Evolutionary conservation across 345 rosid species (phyloP), one percentile per base, ranked within the genome.

Genomic region (Populus ilicifolia): DNA sequence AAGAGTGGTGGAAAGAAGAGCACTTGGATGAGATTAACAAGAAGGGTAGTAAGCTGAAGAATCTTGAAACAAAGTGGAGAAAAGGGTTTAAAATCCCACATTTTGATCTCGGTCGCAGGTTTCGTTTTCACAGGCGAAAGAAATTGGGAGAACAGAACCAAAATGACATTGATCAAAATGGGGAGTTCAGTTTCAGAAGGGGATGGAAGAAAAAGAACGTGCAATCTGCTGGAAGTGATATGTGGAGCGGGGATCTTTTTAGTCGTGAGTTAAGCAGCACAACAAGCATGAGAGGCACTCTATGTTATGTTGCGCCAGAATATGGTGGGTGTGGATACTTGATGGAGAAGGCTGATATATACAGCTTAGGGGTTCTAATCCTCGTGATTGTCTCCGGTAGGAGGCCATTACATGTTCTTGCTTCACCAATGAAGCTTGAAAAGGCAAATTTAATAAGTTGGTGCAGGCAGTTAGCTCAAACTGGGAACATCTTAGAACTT

Each of bases 1-100:
- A 92, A 72, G 99, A 92, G 69, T 94, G 99, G 99, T 96, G 99
- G 99, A 96, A 92, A 82, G 98, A 92, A 73, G 99, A 96, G 75
- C 92, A 90, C 80, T 83, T 91, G 44, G 92, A 84, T n/a, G 94
- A 92, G 82, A 80, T 83, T 16, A 88, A 82, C 78, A 85, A 85
- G 82, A 87, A 85, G 78, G 69, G 73, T 9, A 78, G 72, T 77
- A 86, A 84, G 82, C 44, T 81, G 76, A 86, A 78, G 78, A 80
- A 75, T 17, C 72, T 90, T 33, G 86, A 87, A 74, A 83, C 81
- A 39, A 89, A 83, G 85, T 90, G 89, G 93, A 95, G 85, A 86
- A 89, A 85, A 72, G 85, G 91, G 11, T 78, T 92, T 27, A 90
- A 84, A 78, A 64, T 89, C 71, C 86, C 89, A 17, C 90, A 89